phyloP scores from a whole-genome alignment of 1,284 basidiomycete species.

The Veloporphyrellus conicus region DNA sequence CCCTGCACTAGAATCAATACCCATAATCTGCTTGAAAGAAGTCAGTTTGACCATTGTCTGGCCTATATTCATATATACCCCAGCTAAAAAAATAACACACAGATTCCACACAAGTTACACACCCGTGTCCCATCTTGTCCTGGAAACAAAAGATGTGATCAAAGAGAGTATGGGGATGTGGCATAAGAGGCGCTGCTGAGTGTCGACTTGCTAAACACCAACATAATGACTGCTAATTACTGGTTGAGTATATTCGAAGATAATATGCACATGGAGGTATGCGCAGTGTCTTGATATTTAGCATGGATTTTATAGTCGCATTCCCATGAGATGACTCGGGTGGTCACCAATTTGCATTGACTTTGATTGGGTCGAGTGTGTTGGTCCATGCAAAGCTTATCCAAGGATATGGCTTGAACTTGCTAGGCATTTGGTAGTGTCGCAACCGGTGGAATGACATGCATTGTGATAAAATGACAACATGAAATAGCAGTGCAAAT shows the following conservation, averaged over 20 bases:
- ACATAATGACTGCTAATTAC: slow-evolving; percentile 40
- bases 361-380: background rate
- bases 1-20: slow-evolving; percentile 66
- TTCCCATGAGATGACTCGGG: background rate
- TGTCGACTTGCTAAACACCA: slow-evolving; percentile 60
- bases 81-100: background rate
- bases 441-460: background rate
- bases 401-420: too few relatives aligned
- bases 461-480: slow-evolving; percentile 6
- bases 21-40: slow-evolving; percentile 61
- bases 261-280: too few relatives aligned
- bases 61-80: slow-evolving; percentile 35
- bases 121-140: slow-evolving; percentile 58
- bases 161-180: slow-evolving; percentile 62
- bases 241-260: too few relatives aligned
- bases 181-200: slow-evolving; percentile 65
- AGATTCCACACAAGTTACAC: too few relatives aligned
- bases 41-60: slow-evolving; percentile 65
- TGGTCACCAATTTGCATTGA: background rate
- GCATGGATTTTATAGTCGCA: too few relatives aligned
- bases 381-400: too few relatives aligned
- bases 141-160: slow-evolving; percentile 58
- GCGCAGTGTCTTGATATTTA: too few relatives aligned
- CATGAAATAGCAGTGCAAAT: background rate
- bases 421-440: too few relatives aligned